Evolutionary conservation across 1,284 basidiomycete genomes (phyloP).

Genomic region (Microbotryum intermedium): DNA sequence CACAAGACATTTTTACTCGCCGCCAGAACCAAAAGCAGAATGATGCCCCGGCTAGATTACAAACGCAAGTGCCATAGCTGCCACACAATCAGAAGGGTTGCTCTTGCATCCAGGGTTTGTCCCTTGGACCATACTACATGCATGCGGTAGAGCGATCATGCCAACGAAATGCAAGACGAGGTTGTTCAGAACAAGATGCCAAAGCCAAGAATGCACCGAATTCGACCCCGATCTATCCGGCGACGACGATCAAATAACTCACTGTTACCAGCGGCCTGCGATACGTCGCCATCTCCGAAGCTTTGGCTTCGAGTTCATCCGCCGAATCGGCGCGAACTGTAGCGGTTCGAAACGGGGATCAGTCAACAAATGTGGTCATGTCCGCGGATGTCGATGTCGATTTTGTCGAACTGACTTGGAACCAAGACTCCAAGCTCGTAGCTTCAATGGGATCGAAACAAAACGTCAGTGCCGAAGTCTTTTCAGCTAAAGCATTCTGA

Average conservation of each 20-base stretch:
- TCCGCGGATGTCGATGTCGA: neutral
- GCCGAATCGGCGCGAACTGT: constrained; percentile 15
- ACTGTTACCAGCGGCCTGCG: constrained; percentile 13
- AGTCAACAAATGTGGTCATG: no score
- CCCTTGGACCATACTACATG: constrained; percentile 4
- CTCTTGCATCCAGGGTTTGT: constrained; percentile 25
- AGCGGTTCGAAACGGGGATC: neutral
- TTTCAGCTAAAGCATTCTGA: no score
- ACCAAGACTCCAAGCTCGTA: constrained; percentile 25
- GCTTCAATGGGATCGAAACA: neutral
- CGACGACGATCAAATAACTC: neutral
- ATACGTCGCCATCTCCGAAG: constrained; percentile 18
- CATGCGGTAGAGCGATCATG: neutral
- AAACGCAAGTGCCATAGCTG: no score
- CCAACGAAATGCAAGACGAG: neutral
- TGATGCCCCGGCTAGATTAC: no score
- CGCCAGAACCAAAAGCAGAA: no score
- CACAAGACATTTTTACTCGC: no score
- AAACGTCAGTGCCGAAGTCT: no score
- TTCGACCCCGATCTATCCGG: no score
- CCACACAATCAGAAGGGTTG: no score
- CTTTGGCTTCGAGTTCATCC: constrained; percentile 16
- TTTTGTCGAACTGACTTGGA: constrained; percentile 4
- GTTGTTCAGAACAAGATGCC: neutral
- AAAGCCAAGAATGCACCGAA: neutral